A percentile compares a stretch with the other conserved stretches of the same genome.
Conservation (phyloP, 2,329 filamentous ascomycete species). For the Colletotrichum spaethianum region DNA sequence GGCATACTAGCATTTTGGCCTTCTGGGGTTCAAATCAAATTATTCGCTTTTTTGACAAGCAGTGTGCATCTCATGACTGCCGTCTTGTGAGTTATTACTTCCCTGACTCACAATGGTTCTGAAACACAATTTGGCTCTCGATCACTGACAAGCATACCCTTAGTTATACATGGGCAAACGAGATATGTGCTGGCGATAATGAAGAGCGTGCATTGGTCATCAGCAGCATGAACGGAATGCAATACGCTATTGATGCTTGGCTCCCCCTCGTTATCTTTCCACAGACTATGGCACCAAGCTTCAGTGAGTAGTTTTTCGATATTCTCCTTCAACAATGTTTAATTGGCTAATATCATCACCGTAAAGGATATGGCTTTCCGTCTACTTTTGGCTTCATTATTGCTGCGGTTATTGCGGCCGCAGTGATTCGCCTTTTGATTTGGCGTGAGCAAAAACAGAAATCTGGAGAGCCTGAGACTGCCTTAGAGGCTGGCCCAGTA, state of each 20-base stretch:
- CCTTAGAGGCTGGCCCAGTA: slow-evolving; percentile 1
- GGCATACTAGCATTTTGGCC: slow-evolving; percentile 33
- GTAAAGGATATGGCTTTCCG: slow-evolving; percentile 35
- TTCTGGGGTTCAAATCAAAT: slow-evolving; percentile 3
- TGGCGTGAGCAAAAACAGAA: slow-evolving; percentile 31
- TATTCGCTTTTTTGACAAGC: slow-evolving; percentile 29
- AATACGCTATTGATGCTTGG: slow-evolving; percentile 34
- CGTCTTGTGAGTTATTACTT: slow-evolving; percentile 13
- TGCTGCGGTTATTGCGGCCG: slow-evolving; percentile 20
- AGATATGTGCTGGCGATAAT: slow-evolving; percentile 42
- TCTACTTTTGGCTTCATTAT: slow-evolving; percentile 39
- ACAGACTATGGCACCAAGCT: slow-evolving; percentile 24
- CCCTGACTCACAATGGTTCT: too few relatives aligned
- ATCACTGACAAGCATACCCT: neutral
- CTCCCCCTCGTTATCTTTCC: slow-evolving; percentile 29
- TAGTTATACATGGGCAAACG: slow-evolving; percentile 32
- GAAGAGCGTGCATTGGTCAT: slow-evolving; percentile 51
- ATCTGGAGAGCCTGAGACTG: neutral
- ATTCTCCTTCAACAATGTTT: neutral
- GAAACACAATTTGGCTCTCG: neutral
- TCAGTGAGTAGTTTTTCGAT: slow-evolving; percentile 2
- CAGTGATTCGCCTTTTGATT: slow-evolving; percentile 17
- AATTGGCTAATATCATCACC: neutral
- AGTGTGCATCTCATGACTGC: slow-evolving; percentile 34
- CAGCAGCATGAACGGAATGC: slow-evolving; percentile 47